A percentile compares a stretch with the other conserved stretches of the same genome.
Conservation (phyloP, 1,139 yeast genomes). For the Geotrichum histeridarum region DNA sequence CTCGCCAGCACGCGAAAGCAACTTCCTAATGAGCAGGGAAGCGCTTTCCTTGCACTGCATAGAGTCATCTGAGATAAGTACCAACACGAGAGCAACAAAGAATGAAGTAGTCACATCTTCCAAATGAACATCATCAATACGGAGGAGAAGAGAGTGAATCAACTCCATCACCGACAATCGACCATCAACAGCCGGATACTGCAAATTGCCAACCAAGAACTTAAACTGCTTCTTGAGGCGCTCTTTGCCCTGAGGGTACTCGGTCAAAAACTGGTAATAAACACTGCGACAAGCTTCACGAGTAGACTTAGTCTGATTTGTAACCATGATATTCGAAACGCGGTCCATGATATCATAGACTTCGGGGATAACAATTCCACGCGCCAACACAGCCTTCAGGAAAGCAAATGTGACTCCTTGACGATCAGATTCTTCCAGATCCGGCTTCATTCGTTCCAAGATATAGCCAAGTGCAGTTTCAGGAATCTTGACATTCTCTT, state of each 20-base stretch:
- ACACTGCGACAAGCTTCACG: constrained; percentile 82
- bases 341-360: constrained; percentile 84
- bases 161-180: constrained; percentile 89
- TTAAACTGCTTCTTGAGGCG: constrained; percentile 78
- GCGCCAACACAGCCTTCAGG: constrained; percentile 65
- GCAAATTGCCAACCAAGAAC: constrained; percentile 73
- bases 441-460: constrained; percentile 74
- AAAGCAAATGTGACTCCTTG: constrained; percentile 88
- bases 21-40: constrained; percentile 50
- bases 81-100: constrained; percentile 75
- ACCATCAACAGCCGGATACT: constrained; percentile 83
- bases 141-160: constrained; percentile 61
- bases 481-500: constrained; percentile 59
- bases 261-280: constrained; percentile 83
- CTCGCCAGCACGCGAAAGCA: constrained; percentile 50
- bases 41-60: constrained; percentile 88
- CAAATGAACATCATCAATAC: constrained; percentile 58
- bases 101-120: constrained; percentile 65
- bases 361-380: constrained; percentile 77
- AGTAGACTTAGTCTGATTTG: constrained; percentile 77
- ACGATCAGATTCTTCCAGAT: constrained; percentile 81
- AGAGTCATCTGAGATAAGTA: constrained; percentile 71
- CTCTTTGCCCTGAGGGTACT: constrained; percentile 89
- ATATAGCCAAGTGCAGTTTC: constrained; percentile 72
- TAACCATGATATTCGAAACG: constrained; percentile 80